Percentiles rank a stretch among this genome's conserved stretches.
These are phyloP conservation scores for Syncephalastrum racemosum DNA, from an alignment of 371 early-diverging fungal genomes.

Conservation along the genomic window DNA sequence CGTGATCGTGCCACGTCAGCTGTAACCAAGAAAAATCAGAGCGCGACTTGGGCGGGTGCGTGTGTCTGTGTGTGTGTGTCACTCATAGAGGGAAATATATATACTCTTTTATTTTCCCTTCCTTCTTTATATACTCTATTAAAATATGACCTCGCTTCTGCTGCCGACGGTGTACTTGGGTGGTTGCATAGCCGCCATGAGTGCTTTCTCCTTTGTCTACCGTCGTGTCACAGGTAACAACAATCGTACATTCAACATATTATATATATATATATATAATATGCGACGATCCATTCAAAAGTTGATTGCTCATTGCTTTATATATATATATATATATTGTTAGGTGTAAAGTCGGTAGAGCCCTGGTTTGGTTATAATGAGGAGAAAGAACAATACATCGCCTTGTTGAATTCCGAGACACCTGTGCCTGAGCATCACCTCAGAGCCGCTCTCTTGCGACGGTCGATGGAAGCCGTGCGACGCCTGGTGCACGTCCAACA, in stretches of 20 bases:
- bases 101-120: no score
- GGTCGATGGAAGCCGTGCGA: constrained; percentile 83
- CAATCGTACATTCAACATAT: no score
- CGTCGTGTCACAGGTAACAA: constrained; percentile 40
- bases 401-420: constrained; percentile 61
- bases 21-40: no score
- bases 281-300: neutral
- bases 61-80: no score
- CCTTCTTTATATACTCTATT: no score
- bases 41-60: no score
- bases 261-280: no score
- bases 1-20: no score
- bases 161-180: constrained; percentile 59
- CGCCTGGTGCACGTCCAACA: constrained; percentile 76
- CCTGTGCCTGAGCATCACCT: constrained; percentile 65
- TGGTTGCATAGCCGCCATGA: constrained; percentile 65
- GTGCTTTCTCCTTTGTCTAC: constrained; percentile 57
- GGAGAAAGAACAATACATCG: constrained; percentile 71
- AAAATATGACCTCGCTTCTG: constrained; percentile 41
- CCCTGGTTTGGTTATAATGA: constrained; percentile 73
- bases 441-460: constrained; percentile 75
- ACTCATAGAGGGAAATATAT: no score
- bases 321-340: neutral
- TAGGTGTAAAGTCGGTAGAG: constrained; percentile 41
- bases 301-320: no score